Evolutionary conservation across 805 yeast species (phyloP), one percentile per base, ranked within the genome.

Genomic region (Alloascoidea africana): DNA sequence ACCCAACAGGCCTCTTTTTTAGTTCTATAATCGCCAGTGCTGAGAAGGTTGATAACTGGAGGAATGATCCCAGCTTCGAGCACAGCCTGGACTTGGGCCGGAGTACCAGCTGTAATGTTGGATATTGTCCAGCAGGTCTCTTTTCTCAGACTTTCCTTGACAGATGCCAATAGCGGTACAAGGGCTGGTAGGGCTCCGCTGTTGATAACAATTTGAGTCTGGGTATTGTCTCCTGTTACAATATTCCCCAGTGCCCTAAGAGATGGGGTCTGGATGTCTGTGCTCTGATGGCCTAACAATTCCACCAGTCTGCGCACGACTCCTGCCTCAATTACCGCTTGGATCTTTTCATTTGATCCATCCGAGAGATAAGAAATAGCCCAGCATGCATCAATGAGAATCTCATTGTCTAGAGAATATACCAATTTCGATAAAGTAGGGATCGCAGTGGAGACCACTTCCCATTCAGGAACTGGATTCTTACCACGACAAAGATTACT

Each of bases 1-100:
- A 97, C 97, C 98, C 98, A 91, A 68, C 97, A 89, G 3, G 98
- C 98, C 65, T 91, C 98, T 60, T 89, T 91, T 58, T 83, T 83
- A 23, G 97, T 89, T 66, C 86, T 87, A 66, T 86, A 87, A 53
- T 89, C 97, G 43, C 91, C 96, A 40, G 73, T 68, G 32, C 70
- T 63, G 56, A 91, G 69, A 45, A 78, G 62, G 55, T 86, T 77
- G 49, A 91, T 77, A 46, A 84, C 70, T 41, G 86, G 94, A 32
- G 97, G 98, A 46, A 91, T 77, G 55, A 91, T 68, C 62, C 89
- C 89, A 43, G 89, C 78, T 56, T 87, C 95, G 51, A 91, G 86
- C 38, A 91, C 97, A 13, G 96, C 89, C 64, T 89, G 96, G 51
- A 89, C 86, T 66, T 91, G 98, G 43, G 80, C 87, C 16, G 87